Base-by-base conservation (phyloP, 2,329 filamentous ascomycete genomes). In the Ceratocystis colombiana region DNA sequence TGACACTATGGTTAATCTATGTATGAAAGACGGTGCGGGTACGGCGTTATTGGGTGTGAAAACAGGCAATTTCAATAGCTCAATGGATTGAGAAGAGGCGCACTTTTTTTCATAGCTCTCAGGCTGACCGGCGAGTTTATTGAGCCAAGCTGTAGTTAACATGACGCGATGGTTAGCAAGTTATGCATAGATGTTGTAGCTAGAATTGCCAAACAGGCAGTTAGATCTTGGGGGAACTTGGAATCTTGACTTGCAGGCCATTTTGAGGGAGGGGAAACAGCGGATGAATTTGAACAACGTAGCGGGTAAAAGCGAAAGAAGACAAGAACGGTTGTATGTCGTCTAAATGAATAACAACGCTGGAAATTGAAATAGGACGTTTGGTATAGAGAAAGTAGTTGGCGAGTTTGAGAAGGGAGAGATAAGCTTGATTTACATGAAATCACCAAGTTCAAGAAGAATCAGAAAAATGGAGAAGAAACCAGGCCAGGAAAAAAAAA, bases 21-120 rank as follows among this genome's bases (percentile, higher is more conserved):
- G 37, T 22, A 48, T 28, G 28, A 28, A 15, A 37, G 48, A 55
- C 48, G 63, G 37, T 8, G 22, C 33, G 33, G 53, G 30, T 33
- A 25, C 7, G 55, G 17, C n/a, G 53, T 22, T 2, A 4, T n/a
- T 61, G 50, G 41, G 37, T 12, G 41, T n/a, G 12, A 22, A 25
- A n/a, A n/a, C 44, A n/a, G 17, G 53, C 25, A 22, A 53, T n/a
- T 12, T 59, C 7, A 15, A n/a, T 33, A 8, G 28, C 33, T 10
- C 28, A 33, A 22, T 30, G 25, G 17, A 33, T 45, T 44, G 71
- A 65, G 63, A 53, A 65, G 63, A 67, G 67, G 73, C 80, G 73
- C 79, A 95, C 90, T 99, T 99, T 79, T 96, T 96, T 76, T 97
- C 94, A 80, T 99, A 99, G 79, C 90, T 96, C 72, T 96, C 91